These are phyloP conservation scores for Anthracocystis panici-leucophaei DNA, from an alignment of 1,284 basidiomycete species.

Conservation along the genomic window DNA sequence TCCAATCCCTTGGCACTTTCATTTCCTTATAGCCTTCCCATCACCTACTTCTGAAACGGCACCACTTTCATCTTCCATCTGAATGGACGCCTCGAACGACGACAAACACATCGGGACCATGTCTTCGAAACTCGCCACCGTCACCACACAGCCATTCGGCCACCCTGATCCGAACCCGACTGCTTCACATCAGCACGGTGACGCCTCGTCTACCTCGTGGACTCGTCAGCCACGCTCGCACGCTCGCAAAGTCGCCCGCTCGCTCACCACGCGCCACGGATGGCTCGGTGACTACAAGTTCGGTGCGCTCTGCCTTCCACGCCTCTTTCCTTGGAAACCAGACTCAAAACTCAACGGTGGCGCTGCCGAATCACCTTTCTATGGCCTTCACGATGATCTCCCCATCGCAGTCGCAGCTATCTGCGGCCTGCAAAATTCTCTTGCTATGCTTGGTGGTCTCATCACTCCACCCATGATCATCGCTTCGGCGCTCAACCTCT, in stretches of 20 bases:
- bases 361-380: constrained; percentile 52
- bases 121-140: constrained; percentile 37
- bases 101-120: constrained; percentile 27
- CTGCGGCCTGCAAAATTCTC: constrained; percentile 77
- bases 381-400: constrained; percentile 58
- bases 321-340: constrained; percentile 54
- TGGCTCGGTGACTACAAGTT: constrained; percentile 62
- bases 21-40: neutral
- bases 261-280: constrained; percentile 37
- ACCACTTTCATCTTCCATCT: neutral
- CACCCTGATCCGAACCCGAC: constrained; percentile 18
- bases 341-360: constrained; percentile 23
- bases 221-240: constrained; percentile 15
- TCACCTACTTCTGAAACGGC: neutral
- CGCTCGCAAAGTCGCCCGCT: constrained; percentile 7
- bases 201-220: constrained; percentile 3
- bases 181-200: constrained; percentile 6
- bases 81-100: constrained; percentile 9
- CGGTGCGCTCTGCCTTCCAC: constrained; percentile 53
- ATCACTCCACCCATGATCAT: constrained; percentile 82
- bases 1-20: neutral
- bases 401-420: constrained; percentile 53
- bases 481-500: constrained; percentile 63
- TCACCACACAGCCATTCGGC: constrained; percentile 46
- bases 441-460: constrained; percentile 83